Evolutionary conservation across 1,139 yeast genomes (phyloP), one percentile per base, ranked within the genome.

Genomic region (Debaryomycetaceae sp.): DNA sequence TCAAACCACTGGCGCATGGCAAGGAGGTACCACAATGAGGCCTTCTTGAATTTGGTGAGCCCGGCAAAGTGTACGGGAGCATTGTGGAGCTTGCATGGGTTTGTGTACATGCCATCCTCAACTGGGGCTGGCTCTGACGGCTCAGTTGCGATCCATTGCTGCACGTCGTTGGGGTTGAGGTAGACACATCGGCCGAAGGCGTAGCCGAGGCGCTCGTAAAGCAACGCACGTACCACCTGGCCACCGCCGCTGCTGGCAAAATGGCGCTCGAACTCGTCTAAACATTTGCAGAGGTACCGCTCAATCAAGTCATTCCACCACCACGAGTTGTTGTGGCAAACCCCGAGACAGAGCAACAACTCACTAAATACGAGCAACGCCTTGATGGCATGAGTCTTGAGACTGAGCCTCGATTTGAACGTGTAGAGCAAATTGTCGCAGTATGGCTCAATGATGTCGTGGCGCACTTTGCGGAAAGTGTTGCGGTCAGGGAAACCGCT

Each of bases 1-100:
- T 46, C 42, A n/a, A 56, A 37, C 88, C 95, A 81, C 47, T 83
- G 85, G 35, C 75, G 75, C 4, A 89, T 82, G 0, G 96, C 80
- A 16, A 89, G 55, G 13, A 88, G 54, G 44, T 74, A 71, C 89
- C 96, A 89, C 20, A 89, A 65, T 1, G 86, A 77, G 1, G 91
- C 78, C 48, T 85, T 86, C 35, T 96, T 68, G 32, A 58, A 58
- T 35, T 94, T 64, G 2, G 83, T 71, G 23, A 75, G 49, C 0
- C 86, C 88, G 15, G 44, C 41, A 9, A 25, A 21, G n/a, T 33
- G 36, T 3, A 30, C 27, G 4, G 20, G 12, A 4, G 16, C 19
- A 20, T 68, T 51, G 2, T 34, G 27, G n/a, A 70, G 34, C 40
- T 75, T 75, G 21, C 53, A 34, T 2, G 61, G 56, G 39, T 71